Evolutionary conservation across 345 rosid species (phyloP).

Genomic region (Geranium rotundifolium): DNA sequence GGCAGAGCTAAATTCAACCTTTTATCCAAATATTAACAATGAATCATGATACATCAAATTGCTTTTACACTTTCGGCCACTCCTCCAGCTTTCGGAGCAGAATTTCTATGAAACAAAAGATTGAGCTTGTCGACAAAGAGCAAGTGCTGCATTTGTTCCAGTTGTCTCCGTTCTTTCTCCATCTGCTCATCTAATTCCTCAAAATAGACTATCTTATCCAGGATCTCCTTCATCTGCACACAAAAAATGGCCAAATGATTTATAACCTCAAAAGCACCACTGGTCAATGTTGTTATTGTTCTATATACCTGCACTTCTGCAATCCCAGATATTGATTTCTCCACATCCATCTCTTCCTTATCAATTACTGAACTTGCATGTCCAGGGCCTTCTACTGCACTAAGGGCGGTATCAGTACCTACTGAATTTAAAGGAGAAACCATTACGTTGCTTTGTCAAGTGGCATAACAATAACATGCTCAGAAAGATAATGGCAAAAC

Average conservation of each 20-base stretch:
- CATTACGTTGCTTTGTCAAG: neutral
- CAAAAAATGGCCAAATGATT: neutral
- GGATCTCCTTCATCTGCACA: slow-evolving; percentile 66
- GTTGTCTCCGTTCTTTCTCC: slow-evolving; percentile 75
- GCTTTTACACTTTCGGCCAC: slow-evolving; percentile 26
- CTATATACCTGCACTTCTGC: slow-evolving; percentile 53
- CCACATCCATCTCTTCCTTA: slow-evolving; percentile 59
- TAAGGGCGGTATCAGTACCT: slow-evolving; percentile 23
- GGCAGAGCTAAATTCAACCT: neutral
- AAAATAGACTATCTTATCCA: slow-evolving; percentile 47
- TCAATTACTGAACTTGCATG: slow-evolving; percentile 42
- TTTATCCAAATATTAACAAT: neutral
- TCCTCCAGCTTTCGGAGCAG: slow-evolving; percentile 23
- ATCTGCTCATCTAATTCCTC: slow-evolving; percentile 71
- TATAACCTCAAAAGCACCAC: too few species aligned
- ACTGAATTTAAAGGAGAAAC: slow-evolving; percentile 12
- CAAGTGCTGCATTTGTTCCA: slow-evolving; percentile 64
- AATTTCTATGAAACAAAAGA: slow-evolving; percentile 38
- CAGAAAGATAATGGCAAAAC: neutral
- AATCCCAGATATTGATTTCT: slow-evolving; percentile 43
- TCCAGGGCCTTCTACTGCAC: slow-evolving; percentile 21
- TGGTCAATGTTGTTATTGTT: neutral
- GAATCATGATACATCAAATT: slow-evolving; percentile 3
- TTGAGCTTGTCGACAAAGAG: slow-evolving; percentile 69
- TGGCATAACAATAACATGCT: neutral